Evolutionary conservation across 106 monocot genomes (phyloP).

Genomic region (Hemerocallis citrina): DNA sequence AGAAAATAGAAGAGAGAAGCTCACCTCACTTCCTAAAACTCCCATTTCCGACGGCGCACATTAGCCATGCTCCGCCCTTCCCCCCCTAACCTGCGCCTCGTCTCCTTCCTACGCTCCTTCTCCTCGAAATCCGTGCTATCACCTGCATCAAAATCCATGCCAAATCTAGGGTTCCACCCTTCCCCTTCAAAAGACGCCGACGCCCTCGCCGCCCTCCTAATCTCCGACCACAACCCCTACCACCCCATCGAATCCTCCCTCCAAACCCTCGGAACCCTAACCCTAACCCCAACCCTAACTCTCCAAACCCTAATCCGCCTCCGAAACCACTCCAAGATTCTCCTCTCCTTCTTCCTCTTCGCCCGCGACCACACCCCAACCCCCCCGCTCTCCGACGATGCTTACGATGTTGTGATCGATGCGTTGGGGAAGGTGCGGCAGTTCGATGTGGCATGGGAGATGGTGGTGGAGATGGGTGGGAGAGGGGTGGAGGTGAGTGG

Average conservation of each 20-base stretch:
- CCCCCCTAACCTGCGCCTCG: too few species aligned
- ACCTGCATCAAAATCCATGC: too few species aligned
- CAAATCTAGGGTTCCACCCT: slow-evolving; percentile 14
- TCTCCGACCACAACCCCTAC: slow-evolving; percentile 92
- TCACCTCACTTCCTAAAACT: too few species aligned
- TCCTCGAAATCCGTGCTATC: too few species aligned
- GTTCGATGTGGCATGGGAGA: slow-evolving; percentile 87
- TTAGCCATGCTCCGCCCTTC: too few species aligned
- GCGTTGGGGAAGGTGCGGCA: slow-evolving; percentile 59
- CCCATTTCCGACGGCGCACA: too few species aligned
- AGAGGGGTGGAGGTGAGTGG: slow-evolving; percentile 36
- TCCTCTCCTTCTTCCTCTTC: slow-evolving; percentile 75
- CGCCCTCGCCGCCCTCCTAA: slow-evolving; percentile 53
- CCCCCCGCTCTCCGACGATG: slow-evolving; percentile 17
- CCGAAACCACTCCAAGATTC: slow-evolving; percentile 77
- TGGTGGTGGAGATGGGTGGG: slow-evolving; percentile 75
- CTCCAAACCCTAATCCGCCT: slow-evolving; percentile 84
- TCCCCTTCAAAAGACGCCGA: slow-evolving; percentile 48
- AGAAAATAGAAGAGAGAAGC: too few species aligned
- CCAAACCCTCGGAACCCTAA: slow-evolving; percentile 47
- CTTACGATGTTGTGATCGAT: slow-evolving; percentile 77
- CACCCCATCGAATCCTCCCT: slow-evolving; percentile 83
- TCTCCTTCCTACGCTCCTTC: too few species aligned
- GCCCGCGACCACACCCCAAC: slow-evolving; percentile 47
- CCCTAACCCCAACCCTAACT: slow-evolving; percentile 38